phyloP scores from a whole-genome alignment of 148 eudicot species.

The Amaranthus palmeri region DNA sequence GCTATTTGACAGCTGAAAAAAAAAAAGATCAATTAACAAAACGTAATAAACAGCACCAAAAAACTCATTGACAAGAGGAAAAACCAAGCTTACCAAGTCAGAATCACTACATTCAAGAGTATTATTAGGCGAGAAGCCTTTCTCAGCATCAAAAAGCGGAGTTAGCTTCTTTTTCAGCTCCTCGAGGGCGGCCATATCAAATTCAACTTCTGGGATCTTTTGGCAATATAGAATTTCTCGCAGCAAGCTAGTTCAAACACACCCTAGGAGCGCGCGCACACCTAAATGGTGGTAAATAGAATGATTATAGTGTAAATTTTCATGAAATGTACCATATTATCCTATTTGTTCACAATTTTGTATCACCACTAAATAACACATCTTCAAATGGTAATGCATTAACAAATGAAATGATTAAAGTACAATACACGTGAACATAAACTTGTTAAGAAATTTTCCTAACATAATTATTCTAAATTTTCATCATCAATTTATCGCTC shows the following conservation, averaged over 20 bases:
- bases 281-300: neutral
- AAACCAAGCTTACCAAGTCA: slow-evolving; percentile 44
- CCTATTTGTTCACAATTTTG: no score
- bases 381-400: no score
- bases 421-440: no score
- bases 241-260: neutral
- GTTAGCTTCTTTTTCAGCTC: slow-evolving; percentile 87
- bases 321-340: no score
- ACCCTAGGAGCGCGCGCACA: neutral
- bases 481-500: no score
- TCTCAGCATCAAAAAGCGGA: slow-evolving; percentile 89
- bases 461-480: no score
- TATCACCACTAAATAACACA: no score
- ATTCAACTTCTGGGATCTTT: slow-evolving; percentile 5
- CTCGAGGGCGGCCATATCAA: slow-evolving; percentile 73
- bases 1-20: slow-evolving; percentile 51
- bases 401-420: no score
- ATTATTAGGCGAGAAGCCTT: slow-evolving; percentile 61
- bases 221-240: neutral
- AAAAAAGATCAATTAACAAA: slow-evolving; percentile 8
- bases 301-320: no score
- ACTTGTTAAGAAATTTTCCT: no score
- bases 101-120: slow-evolving; percentile 61
- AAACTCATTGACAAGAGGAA: neutral
- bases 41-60: neutral